Conservation (phyloP, 2,329 filamentous ascomycete species). For the Penicillium hesseltinei region DNA sequence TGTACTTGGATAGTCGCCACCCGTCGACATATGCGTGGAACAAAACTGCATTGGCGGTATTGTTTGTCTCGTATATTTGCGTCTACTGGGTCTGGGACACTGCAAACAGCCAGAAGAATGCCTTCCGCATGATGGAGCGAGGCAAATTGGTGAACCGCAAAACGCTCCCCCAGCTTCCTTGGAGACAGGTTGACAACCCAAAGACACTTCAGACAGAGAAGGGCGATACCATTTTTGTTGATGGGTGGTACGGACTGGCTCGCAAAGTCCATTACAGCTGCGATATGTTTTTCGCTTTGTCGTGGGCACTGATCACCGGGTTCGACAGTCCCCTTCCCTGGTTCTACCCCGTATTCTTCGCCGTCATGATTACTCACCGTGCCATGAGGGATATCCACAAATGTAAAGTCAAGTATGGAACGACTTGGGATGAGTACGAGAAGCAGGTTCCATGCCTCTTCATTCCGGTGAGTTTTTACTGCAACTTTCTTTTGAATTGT, state of each 20-base stretch:
- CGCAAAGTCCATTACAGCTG: constrained; percentile 79
- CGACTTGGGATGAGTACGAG: constrained; percentile 78
- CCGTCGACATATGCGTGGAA: constrained; percentile 76
- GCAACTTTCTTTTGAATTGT: background rate
- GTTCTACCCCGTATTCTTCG: constrained; percentile 84
- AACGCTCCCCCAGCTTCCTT: constrained; percentile 83
- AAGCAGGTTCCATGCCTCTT: constrained; percentile 76
- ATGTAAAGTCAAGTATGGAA: constrained; percentile 74
- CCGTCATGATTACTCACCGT: constrained; percentile 74
- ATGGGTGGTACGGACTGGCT: constrained; percentile 80
- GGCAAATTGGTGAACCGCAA: constrained; percentile 66
- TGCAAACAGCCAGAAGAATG: constrained; percentile 87
- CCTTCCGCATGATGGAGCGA: constrained; percentile 75
- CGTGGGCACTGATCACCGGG: constrained; percentile 75
- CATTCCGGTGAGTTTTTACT: constrained; percentile 59
- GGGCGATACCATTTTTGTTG: constrained; percentile 73
- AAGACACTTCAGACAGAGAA: constrained; percentile 69
- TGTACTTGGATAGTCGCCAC: constrained; percentile 80
- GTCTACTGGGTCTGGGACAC: constrained; percentile 93
- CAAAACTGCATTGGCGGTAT: constrained; percentile 57
- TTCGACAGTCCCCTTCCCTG: constrained; percentile 79
- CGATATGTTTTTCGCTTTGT: constrained; percentile 72
- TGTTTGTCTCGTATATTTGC: constrained; percentile 71
- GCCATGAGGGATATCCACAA: constrained; percentile 70
- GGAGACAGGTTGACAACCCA: constrained; percentile 77